Conservation (phyloP, 495 filamentous ascomycete species). For the Oidiodendron maius region DNA sequence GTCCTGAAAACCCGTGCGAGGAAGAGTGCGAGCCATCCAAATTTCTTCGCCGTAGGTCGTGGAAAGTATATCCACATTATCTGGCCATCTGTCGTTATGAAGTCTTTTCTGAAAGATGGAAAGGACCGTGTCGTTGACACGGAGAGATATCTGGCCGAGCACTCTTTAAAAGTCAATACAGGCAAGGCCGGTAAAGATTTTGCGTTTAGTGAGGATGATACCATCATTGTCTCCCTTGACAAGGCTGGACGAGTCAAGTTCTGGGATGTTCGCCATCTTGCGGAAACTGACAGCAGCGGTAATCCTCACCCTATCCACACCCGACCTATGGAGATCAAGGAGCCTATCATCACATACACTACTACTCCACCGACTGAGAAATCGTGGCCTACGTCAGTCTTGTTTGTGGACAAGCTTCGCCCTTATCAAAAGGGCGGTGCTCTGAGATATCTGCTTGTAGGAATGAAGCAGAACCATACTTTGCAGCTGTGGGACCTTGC, state of each 20-base stretch:
- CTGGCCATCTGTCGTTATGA: conserved; percentile 69
- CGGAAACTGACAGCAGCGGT: conserved; percentile 44
- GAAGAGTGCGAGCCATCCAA: conserved; percentile 77
- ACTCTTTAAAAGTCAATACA: conserved; percentile 83
- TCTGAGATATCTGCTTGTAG: conserved; percentile 88
- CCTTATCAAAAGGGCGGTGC: conserved; percentile 83
- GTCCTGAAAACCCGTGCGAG: conserved; percentile 94
- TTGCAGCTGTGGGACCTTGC: conserved; percentile 98
- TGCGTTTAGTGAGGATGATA: conserved; percentile 93
- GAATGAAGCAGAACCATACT: conserved; percentile 98
- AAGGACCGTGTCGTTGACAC: conserved; percentile 69
- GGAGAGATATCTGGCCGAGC: conserved; percentile 80
- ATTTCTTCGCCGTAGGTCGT: conserved; percentile 90
- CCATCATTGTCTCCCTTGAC: conserved; percentile 87
- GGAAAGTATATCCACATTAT: conserved; percentile 94
- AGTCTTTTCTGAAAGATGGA: conserved; percentile 65
- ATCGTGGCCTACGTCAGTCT: conserved; percentile 90
- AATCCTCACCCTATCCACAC: conserved; percentile 6
- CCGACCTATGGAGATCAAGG: conserved; percentile 58
- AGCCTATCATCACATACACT: conserved; percentile 70
- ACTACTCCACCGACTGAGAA: conserved; percentile 77
- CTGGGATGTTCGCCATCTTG: conserved; percentile 86
- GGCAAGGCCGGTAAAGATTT: conserved; percentile 99
- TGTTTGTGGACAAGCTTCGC: conserved; percentile 90
- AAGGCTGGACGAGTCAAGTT: conserved; percentile 93